Percentiles rank a stretch among this genome's conserved stretches.
Evolutionary conservation across 139 green algal genomes (phyloP).

Genomic region (Micromonas commoda): DNA sequence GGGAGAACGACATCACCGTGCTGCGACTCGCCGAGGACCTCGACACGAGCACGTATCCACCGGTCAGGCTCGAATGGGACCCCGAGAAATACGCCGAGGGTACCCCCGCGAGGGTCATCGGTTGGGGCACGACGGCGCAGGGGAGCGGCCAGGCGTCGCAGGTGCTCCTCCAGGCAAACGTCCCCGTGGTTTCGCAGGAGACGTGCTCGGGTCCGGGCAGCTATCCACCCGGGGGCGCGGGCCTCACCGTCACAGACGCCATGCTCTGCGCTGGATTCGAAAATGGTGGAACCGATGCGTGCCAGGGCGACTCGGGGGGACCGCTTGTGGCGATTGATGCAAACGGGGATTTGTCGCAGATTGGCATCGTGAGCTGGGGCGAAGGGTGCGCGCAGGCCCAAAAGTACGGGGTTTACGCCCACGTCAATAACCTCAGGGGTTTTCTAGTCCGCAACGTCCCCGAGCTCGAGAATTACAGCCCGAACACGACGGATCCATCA

Average conservation of each 20-base stretch:
- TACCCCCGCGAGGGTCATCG: neutral
- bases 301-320: conserved; percentile 20
- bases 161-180: neutral
- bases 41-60: neutral
- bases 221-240: neutral
- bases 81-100: neutral
- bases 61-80: neutral
- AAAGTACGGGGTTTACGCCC: conserved; percentile 12
- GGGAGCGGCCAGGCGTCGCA: neutral
- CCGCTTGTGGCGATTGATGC: neutral
- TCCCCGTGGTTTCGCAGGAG: neutral
- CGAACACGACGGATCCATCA: neutral
- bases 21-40: neutral
- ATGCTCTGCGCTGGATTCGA: conserved; percentile 16
- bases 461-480: neutral
- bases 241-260: neutral
- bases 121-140: neutral
- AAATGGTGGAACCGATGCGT: conserved; percentile 13
- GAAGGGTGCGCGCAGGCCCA: conserved; percentile 6
- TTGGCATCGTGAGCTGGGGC: conserved; percentile 29
- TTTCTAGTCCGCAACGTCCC: neutral
- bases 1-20: neutral
- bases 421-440: neutral
- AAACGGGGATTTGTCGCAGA: neutral
- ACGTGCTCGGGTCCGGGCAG: neutral